Evolutionary conservation across 2,329 filamentous ascomycete genomes (phyloP).

Genomic region (Epichloe coenophiala): DNA sequence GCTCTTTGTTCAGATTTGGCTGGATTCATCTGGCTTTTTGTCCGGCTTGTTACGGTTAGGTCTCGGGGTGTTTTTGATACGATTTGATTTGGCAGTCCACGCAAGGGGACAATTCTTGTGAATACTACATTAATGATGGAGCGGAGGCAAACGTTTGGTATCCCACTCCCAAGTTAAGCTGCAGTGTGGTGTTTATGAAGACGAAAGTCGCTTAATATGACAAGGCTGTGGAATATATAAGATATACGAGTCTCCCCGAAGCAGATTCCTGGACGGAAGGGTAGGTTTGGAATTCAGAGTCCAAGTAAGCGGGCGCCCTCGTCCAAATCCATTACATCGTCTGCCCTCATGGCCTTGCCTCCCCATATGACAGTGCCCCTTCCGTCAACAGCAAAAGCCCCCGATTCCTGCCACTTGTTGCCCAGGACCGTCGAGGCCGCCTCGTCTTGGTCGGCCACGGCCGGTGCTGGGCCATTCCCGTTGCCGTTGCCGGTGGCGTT

Average conservation of each 20-base stretch:
- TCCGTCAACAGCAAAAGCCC: slow-evolving; percentile 37
- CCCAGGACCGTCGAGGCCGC: slow-evolving; percentile 33
- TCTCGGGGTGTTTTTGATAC: slow-evolving; percentile 4
- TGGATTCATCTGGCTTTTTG: background rate
- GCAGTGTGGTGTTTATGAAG: no score
- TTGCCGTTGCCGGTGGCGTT: slow-evolving; percentile 12
- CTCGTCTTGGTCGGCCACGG: slow-evolving; percentile 12
- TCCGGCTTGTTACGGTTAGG: background rate
- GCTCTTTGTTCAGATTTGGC: background rate
- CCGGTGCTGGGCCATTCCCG: no score
- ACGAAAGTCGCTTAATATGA: no score
- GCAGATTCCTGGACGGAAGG: background rate
- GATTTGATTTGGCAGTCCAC: background rate
- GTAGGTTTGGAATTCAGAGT: background rate
- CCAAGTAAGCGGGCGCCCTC: slow-evolving; percentile 25
- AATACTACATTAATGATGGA: slow-evolving; percentile 6
- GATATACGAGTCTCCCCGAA: background rate
- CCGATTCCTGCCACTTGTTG: slow-evolving; percentile 43
- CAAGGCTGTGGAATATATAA: background rate
- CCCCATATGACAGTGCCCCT: slow-evolving; percentile 37
- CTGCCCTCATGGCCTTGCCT: slow-evolving; percentile 31
- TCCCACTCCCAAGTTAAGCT: no score
- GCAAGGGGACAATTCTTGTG: background rate
- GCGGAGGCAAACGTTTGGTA: background rate
- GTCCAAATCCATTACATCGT: slow-evolving; percentile 42